Evolutionary conservation across 495 filamentous ascomycete species (phyloP).

Genomic region (Pyrenopolyporus hunteri): DNA sequence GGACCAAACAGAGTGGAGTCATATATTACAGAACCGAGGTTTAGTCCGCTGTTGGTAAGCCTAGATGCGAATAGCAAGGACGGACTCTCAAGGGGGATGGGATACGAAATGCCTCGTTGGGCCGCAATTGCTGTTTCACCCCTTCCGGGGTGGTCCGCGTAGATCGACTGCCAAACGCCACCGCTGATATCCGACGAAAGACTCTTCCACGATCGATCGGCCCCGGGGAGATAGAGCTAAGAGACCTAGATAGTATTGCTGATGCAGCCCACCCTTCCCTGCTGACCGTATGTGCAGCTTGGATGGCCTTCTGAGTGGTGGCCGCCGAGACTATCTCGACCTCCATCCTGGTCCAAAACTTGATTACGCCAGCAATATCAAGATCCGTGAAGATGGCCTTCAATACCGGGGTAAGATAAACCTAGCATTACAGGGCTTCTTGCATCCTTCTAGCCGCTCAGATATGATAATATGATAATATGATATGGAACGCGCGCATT

Average conservation of each 20-base stretch:
- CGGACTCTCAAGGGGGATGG: neutral
- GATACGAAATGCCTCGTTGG: slow-evolving; percentile 32
- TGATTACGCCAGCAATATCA: slow-evolving; percentile 28
- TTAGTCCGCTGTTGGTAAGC: neutral
- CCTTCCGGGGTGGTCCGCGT: slow-evolving; percentile 21
- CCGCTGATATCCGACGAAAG: slow-evolving; percentile 18
- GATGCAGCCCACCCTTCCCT: slow-evolving; percentile 15
- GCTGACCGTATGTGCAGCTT: slow-evolving; percentile 11
- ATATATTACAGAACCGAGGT: neutral
- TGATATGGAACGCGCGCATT: neutral
- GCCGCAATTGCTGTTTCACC: slow-evolving; percentile 29
- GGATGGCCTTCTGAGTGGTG: slow-evolving; percentile 5
- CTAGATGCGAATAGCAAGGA: too few species aligned
- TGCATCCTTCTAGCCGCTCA: slow-evolving; percentile 8
- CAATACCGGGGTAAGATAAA: neutral
- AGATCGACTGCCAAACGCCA: slow-evolving; percentile 2
- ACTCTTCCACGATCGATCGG: slow-evolving; percentile 17
- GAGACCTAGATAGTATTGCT: neutral
- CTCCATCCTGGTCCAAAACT: slow-evolving; percentile 11
- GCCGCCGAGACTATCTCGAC: slow-evolving; percentile 15
- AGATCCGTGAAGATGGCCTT: neutral
- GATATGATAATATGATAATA: too few species aligned
- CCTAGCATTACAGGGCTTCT: slow-evolving; percentile 2
- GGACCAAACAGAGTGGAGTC: too few species aligned
- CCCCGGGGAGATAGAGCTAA: neutral